These are phyloP conservation scores for Boletus reticuloceps DNA, from an alignment of 768 basidiomycete species.

Conservation along the genomic window DNA sequence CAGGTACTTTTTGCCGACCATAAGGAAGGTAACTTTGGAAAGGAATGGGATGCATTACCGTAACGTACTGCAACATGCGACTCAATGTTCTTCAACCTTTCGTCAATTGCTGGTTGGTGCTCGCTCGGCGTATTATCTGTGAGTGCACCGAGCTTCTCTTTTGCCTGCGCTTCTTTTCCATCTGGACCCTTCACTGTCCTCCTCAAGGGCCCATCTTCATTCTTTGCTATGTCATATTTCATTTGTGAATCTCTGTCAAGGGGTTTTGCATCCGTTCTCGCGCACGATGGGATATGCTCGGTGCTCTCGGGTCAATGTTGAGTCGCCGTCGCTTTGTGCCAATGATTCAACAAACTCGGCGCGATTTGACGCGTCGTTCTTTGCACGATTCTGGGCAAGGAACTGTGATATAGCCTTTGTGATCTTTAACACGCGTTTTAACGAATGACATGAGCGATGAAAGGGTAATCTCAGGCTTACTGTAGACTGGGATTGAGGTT, in stretches of 20 bases:
- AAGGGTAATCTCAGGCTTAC: conserved; percentile 40
- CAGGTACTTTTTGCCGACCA: conserved; percentile 52
- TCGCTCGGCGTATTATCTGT: conserved; percentile 37
- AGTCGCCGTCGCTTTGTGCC: conserved; percentile 51
- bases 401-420: conserved; percentile 72
- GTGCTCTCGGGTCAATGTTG: conserved; percentile 34
- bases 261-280: conserved; percentile 68
- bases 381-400: conserved; percentile 65
- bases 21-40: background rate
- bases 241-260: conserved; percentile 76
- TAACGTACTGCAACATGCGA: conserved; percentile 71
- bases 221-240: conserved; percentile 86
- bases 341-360: conserved; percentile 66
- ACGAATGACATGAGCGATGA: background rate
- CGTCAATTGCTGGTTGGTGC: conserved; percentile 58
- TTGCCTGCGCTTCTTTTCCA: conserved; percentile 9
- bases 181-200: conserved; percentile 46
- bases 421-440: conserved; percentile 39
- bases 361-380: conserved; percentile 75
- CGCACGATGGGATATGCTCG: conserved; percentile 52
- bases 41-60: conserved; percentile 42
- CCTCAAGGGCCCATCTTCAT: conserved; percentile 72
- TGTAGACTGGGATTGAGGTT: conserved; percentile 54
- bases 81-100: conserved; percentile 66
- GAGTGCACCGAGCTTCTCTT: conserved; percentile 12